Evolutionary conservation across 108 stramenopile species (phyloP).

Genomic region (Asterionellopsis glacialis): DNA sequence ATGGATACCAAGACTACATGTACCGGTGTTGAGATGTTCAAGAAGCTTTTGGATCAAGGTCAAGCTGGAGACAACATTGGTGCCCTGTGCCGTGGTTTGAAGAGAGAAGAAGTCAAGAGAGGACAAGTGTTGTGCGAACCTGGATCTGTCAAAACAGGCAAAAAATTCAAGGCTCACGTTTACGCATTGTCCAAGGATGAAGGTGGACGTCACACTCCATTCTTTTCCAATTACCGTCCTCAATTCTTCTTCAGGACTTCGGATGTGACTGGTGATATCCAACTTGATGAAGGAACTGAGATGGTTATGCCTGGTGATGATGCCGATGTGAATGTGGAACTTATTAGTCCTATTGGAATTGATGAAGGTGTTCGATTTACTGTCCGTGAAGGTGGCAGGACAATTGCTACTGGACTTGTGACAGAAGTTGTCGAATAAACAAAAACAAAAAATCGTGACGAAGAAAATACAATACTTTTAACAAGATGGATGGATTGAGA

Average conservation of each 20-base stretch:
- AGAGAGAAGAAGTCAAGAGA: constrained; percentile 94
- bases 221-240: constrained; percentile 97
- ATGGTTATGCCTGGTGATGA: constrained; percentile 99
- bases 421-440: constrained; percentile 59
- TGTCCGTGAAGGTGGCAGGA: constrained; percentile 97
- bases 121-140: constrained; percentile 96
- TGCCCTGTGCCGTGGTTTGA: constrained; percentile 91
- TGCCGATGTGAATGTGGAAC: constrained; percentile 88
- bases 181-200: constrained; percentile 97
- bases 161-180: constrained; percentile 95
- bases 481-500: background rate
- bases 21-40: constrained; percentile 99
- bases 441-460: background rate
- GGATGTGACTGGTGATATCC: constrained; percentile 93
- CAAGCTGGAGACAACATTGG: constrained; percentile 99
- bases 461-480: background rate
- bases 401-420: constrained; percentile 97
- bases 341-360: constrained; percentile 91
- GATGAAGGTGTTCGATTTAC: constrained; percentile 95
- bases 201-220: constrained; percentile 99
- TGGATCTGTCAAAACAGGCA: constrained; percentile 68
- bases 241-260: constrained; percentile 99
- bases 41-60: constrained; percentile 93
- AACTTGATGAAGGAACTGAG: constrained; percentile 88
- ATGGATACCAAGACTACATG: constrained; percentile 85